Evolutionary conservation across 2,329 filamentous ascomycete species (phyloP).

Genomic region (Hypoxylon sp.): DNA sequence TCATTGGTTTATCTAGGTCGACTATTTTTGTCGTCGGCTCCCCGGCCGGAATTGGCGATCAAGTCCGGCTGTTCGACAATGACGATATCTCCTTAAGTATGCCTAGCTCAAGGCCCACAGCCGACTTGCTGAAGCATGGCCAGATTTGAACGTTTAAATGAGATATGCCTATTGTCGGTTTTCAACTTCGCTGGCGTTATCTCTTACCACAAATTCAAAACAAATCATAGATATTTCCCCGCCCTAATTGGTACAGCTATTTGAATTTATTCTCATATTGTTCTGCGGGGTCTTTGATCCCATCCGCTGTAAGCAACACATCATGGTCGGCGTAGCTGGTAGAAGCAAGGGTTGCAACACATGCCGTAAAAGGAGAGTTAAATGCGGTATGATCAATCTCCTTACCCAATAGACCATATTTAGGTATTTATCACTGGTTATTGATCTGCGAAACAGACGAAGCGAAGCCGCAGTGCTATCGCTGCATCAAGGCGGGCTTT

Average conservation of each 20-base stretch:
- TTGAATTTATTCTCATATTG: neutral
- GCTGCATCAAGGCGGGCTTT: constrained; percentile 40
- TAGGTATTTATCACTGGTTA: neutral
- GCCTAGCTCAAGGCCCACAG: constrained; percentile 17
- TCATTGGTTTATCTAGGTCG: constrained; percentile 18
- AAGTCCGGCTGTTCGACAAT: constrained; percentile 27
- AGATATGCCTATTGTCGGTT: constrained; percentile 6
- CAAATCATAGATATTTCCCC: constrained; percentile 9
- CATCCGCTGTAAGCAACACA: neutral
- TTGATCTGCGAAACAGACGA: constrained; percentile 37
- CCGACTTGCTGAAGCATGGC: constrained; percentile 17
- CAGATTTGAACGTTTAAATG: constrained; percentile 17
- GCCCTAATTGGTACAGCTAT: neutral
- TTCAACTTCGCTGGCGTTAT: constrained; percentile 9
- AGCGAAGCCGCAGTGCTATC: constrained; percentile 39
- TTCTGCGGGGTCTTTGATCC: neutral
- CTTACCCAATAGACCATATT: neutral
- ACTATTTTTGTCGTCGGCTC: constrained; percentile 40
- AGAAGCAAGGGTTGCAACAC: constrained; percentile 44
- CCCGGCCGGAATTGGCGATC: constrained; percentile 31
- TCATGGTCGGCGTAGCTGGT: constrained; percentile 43
- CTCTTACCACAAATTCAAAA: constrained; percentile 7
- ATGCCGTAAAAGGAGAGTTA: constrained; percentile 40
- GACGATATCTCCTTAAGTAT: constrained; percentile 30
- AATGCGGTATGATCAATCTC: constrained; percentile 37